phyloP scores from a whole-genome alignment of 495 filamentous ascomycete genomes.

The Penicillium cinerascens region DNA sequence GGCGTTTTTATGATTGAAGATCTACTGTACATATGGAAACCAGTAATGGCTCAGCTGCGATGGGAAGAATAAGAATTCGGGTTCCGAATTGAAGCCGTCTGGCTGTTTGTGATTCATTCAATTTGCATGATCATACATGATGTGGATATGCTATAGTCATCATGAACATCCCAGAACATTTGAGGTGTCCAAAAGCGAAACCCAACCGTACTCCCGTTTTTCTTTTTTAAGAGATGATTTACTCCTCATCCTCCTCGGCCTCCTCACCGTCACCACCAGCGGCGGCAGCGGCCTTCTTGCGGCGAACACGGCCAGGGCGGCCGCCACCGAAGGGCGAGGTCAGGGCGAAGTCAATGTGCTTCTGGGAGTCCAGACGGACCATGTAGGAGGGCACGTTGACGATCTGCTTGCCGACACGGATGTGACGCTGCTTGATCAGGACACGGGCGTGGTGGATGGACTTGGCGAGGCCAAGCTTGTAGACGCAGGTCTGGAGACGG shows the following conservation, averaged over 20 bases:
- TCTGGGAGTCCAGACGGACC: constrained; percentile 99
- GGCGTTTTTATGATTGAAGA: constrained; percentile 20
- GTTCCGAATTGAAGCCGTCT: constrained; percentile 35
- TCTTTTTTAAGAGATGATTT: constrained; percentile 35
- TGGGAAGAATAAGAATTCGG: constrained; percentile 16
- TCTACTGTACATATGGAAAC: constrained; percentile 12
- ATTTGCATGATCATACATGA: constrained; percentile 47
- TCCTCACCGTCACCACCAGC: constrained; percentile 82
- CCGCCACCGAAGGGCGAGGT: constrained; percentile 97
- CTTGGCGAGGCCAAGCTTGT: constrained; percentile 99
- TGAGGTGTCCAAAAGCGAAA: constrained; percentile 41
- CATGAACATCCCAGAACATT: constrained; percentile 36
- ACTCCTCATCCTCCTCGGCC: constrained; percentile 89
- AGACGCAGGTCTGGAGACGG: constrained; percentile 97
- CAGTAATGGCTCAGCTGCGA: neutral
- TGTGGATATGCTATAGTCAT: constrained; percentile 45
- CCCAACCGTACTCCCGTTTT: constrained; percentile 39
- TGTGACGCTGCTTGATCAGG: constrained; percentile 97
- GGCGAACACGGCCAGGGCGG: constrained; percentile 90
- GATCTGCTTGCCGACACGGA: constrained; percentile 99
- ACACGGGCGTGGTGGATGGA: constrained; percentile 99
- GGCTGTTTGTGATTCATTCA: constrained; percentile 42
- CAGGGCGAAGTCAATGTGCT: constrained; percentile 99
- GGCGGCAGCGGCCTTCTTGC: constrained; percentile 98
- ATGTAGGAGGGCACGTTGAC: constrained; percentile 99